Evolutionary conservation across 2,329 filamentous ascomycete species (phyloP).

Genomic region (Elsinoe necatrix): DNA sequence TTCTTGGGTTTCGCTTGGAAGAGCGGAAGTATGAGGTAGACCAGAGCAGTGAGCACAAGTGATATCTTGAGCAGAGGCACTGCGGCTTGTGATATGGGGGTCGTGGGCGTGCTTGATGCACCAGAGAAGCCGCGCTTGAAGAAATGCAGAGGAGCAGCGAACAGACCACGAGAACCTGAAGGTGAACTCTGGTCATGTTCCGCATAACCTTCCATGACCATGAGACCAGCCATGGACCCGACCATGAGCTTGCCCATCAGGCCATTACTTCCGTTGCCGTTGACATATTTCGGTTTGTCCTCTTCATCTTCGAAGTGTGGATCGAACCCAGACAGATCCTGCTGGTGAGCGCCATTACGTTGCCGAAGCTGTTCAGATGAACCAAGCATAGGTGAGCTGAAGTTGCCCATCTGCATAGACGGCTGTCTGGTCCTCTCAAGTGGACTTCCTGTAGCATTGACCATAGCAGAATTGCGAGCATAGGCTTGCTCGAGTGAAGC

Average conservation of each 20-base stretch:
- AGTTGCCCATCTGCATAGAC: slow-evolving; percentile 24
- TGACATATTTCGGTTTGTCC: slow-evolving; percentile 30
- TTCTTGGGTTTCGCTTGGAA: slow-evolving; percentile 49
- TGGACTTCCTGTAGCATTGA: slow-evolving; percentile 23
- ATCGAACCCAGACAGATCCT: slow-evolving; percentile 24
- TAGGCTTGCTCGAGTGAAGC: slow-evolving; percentile 60
- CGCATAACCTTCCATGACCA: slow-evolving; percentile 78
- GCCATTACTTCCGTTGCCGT: slow-evolving; percentile 37
- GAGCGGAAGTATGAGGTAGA: slow-evolving; percentile 50
- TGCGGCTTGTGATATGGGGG: slow-evolving; percentile 21
- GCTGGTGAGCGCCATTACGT: slow-evolving; percentile 22
- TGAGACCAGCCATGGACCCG: slow-evolving; percentile 80
- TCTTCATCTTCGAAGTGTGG: slow-evolving; percentile 28
- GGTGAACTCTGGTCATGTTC: slow-evolving; percentile 48
- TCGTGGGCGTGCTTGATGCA: slow-evolving; percentile 12
- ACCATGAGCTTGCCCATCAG: slow-evolving; percentile 75
- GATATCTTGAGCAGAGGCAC: slow-evolving; percentile 44
- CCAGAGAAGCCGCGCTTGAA: slow-evolving; percentile 24
- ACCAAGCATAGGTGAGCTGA: background rate
- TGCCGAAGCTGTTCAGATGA: slow-evolving; percentile 8
- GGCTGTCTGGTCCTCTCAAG: slow-evolving; percentile 19
- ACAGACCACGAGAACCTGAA: slow-evolving; percentile 34
- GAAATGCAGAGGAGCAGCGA: slow-evolving; percentile 34
- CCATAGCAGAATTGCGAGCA: slow-evolving; percentile 20
- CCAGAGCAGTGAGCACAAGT: slow-evolving; percentile 44